Evolutionary conservation across 2,329 filamentous ascomycete species (phyloP), one percentile per base, ranked within the genome.

Genomic region (Penicillium sp.): DNA sequence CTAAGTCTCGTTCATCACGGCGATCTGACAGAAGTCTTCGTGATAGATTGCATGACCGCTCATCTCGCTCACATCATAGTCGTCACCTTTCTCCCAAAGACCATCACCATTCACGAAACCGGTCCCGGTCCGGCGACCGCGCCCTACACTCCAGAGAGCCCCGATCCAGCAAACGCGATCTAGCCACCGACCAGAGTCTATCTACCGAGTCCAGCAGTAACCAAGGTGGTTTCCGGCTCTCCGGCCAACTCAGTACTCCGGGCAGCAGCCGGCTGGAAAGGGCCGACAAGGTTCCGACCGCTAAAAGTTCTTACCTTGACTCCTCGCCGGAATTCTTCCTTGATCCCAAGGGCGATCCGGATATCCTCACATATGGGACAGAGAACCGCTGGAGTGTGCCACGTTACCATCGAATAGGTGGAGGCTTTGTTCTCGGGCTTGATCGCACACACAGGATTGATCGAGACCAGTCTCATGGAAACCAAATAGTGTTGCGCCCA

Each of bases 331-430:
- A 42, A 14, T 93, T 85, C 70, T 66, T 85, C 45, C 67, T 90
- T 51, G 93, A 98, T 73, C 85, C 79, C 43, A 87, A 86, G 67
- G 93, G 93, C 0, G 93, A 98, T 67, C 78, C 82, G 4, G 82
- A 91, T 48, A 91, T 95, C 62, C 73, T 89, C 45, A 82, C 83
- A 26, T 97, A 93, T 71, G 90, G 90, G 2, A 83, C 84, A 27
- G 81, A 90, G 39, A 87, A 96, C 70, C 85, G 84, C 35, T 90
- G 89, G 62, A 84, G 82, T 53, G 76, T 96, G 11, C 91, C 92
- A 0, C 67, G 75, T 2, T 97, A 96, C 69, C 82, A 82, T 59
- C 87, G 91, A 6, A 78, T 78, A 59, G 90, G 91, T 14, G 78
- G 79, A 54, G 91, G 91, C 2, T 82, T 81, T 56, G 78, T 97